Evolutionary conservation across 177 flowering plant genomes (phyloP).

Genomic region (Vitis hybrid): DNA sequence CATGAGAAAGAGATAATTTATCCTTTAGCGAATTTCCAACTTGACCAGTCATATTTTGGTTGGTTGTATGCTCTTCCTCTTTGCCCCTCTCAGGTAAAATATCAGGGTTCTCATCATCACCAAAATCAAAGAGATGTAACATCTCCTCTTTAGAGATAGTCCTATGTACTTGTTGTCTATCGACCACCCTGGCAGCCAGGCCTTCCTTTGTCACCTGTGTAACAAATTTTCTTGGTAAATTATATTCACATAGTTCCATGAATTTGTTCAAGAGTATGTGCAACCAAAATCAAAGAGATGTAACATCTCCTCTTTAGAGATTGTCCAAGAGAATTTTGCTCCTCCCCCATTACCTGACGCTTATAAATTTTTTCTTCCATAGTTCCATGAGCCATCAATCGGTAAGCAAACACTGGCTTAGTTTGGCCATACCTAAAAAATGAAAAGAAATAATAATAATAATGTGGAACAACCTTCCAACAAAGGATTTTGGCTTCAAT

Average conservation of each 20-base stretch:
- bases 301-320: slow-evolving; percentile 93
- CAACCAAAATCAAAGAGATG: slow-evolving; percentile 90
- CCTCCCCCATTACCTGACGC: slow-evolving; percentile 70
- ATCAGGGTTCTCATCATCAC: slow-evolving; percentile 79
- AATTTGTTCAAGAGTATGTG: too few relatives aligned
- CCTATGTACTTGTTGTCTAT: slow-evolving; percentile 91
- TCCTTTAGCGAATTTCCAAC: slow-evolving; percentile 37
- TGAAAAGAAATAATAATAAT: not conserved
- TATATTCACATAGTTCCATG: not conserved
- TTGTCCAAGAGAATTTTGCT: slow-evolving; percentile 42
- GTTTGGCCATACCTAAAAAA: slow-evolving; percentile 86
- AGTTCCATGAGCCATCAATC: slow-evolving; percentile 95
- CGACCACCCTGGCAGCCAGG: slow-evolving; percentile 98
- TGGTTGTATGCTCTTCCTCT: slow-evolving; percentile 24
- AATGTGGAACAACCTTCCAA: not conserved
- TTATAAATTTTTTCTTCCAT: slow-evolving; percentile 99
- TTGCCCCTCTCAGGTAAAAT: slow-evolving; percentile 30
- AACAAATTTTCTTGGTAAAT: slow-evolving; percentile 9
- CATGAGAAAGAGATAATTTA: slow-evolving; percentile 40
- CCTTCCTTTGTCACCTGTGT: slow-evolving; percentile 95
- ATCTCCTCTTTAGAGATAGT: slow-evolving; percentile 97
- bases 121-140: slow-evolving; percentile 92
- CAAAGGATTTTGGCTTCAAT: too few relatives aligned
- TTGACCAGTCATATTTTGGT: slow-evolving; percentile 17
- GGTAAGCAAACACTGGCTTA: slow-evolving; percentile 95